These are phyloP conservation scores for Pseudogymnoascus sp. DNA, from an alignment of 2,329 filamentous ascomycete species.

Conservation along the genomic window DNA sequence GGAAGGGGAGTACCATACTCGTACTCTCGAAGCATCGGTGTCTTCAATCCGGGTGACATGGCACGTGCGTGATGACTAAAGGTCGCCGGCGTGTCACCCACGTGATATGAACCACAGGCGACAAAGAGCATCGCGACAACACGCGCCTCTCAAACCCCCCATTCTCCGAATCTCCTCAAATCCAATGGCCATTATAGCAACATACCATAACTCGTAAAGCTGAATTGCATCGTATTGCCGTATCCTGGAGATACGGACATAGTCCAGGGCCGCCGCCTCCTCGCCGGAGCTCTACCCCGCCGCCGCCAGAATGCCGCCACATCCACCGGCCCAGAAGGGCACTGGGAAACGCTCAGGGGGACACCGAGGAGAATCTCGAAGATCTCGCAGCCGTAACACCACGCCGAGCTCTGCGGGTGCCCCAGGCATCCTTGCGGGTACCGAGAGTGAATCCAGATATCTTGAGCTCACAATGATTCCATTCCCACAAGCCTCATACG, in stretches of 20 bases:
- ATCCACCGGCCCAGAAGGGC: conserved; percentile 53
- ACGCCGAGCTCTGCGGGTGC: conserved; percentile 52
- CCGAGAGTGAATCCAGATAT: conserved; percentile 53
- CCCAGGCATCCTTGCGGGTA: conserved; percentile 43
- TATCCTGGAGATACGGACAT: neutral
- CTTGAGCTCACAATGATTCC: conserved; percentile 57
- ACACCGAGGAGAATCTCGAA: conserved; percentile 50
- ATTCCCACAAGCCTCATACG: conserved; percentile 56
- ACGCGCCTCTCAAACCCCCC: neutral
- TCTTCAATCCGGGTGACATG: neutral
- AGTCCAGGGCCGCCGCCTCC: neutral
- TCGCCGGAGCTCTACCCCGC: neutral
- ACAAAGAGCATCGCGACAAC: conserved; percentile 9
- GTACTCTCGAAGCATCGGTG: neutral
- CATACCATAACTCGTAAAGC: neutral
- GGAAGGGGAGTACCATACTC: neutral
- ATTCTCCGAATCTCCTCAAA: neutral
- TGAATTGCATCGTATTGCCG: neutral
- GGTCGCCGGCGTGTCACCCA: neutral
- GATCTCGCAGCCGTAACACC: conserved; percentile 70
- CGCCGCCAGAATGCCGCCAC: conserved; percentile 47
- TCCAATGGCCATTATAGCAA: neutral
- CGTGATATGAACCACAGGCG: conserved; percentile 3
- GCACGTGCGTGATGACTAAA: neutral
- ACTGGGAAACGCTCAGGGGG: conserved; percentile 58